These are phyloP conservation scores for Phialophora tarda DNA, from an alignment of 2,329 filamentous ascomycete genomes.

Conservation along the genomic window DNA sequence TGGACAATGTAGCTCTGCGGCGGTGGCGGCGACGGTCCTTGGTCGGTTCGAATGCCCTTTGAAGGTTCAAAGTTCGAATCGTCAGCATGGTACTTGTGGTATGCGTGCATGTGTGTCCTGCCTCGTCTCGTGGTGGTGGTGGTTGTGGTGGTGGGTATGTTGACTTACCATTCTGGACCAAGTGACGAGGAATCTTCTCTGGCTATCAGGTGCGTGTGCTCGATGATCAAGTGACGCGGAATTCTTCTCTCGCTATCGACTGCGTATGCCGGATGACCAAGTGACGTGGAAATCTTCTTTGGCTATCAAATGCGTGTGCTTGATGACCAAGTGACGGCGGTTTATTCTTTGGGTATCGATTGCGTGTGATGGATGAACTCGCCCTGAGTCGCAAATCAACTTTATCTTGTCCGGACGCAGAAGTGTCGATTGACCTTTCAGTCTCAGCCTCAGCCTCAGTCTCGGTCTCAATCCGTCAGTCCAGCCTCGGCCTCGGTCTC, in stretches of 20 bases:
- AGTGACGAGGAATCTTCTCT: neutral
- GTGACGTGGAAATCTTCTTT: neutral
- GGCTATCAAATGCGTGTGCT: neutral
- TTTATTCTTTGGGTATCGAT: neutral
- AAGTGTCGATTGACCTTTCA: too few species aligned
- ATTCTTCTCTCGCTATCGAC: neutral
- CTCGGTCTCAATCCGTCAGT: too few species aligned
- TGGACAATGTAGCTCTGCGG: neutral
- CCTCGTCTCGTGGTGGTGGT: neutral
- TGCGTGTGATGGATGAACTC: neutral
- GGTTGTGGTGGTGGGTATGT: too few species aligned
- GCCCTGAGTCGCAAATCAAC: too few species aligned
- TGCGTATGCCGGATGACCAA: neutral
- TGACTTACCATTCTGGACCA: neutral
- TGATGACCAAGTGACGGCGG: neutral
- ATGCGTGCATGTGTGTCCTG: too few species aligned
- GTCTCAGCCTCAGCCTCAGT: too few species aligned
- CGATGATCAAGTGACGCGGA: neutral
- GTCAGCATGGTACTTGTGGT: neutral
- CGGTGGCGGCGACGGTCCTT: neutral
- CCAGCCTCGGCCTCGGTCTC: too few species aligned
- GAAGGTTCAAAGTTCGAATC: neutral
- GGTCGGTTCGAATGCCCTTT: neutral
- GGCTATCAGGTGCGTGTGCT: neutral
- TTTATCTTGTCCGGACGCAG: too few species aligned